Percentiles rank a stretch among this genome's conserved stretches.
Conservation (phyloP, 2,329 filamentous ascomycete species). For the Hypoxylon sp. region DNA sequence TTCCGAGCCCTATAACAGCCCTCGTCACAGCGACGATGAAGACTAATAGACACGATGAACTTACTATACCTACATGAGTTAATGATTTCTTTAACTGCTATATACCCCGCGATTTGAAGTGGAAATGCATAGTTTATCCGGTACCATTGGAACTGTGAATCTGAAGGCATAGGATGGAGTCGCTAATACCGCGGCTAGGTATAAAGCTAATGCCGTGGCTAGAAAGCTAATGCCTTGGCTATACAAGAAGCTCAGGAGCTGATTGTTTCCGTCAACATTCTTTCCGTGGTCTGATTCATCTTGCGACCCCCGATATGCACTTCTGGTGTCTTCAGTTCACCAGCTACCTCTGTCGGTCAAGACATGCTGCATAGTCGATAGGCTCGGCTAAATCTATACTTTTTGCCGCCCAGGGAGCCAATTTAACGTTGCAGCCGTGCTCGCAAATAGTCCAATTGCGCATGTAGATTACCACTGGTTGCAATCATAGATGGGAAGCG, state of each 20-base stretch:
- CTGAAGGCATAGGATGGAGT: background rate
- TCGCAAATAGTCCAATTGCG: too few species aligned
- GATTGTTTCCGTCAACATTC: background rate
- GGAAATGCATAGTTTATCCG: background rate
- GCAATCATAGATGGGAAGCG: too few species aligned
- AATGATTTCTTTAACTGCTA: background rate
- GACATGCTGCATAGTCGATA: too few species aligned
- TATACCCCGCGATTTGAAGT: background rate
- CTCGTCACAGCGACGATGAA: background rate
- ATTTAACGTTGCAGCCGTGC: too few species aligned
- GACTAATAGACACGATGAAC: background rate
- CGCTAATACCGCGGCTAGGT: background rate
- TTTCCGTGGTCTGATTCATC: background rate
- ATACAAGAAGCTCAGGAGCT: background rate
- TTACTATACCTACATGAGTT: background rate
- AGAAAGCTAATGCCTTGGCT: background rate
- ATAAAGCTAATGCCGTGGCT: too few species aligned
- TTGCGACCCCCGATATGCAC: background rate
- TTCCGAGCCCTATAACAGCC: too few species aligned
- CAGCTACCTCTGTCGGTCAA: too few species aligned
- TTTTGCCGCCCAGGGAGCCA: too few species aligned
- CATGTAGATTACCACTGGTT: too few species aligned
- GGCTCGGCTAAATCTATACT: too few species aligned
- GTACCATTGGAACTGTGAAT: background rate
- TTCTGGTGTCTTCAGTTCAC: too few species aligned